Evolutionary conservation across 1,284 basidiomycete genomes (phyloP), one percentile per base, ranked within the genome.

Genomic region (Neonothopanus nambi): DNA sequence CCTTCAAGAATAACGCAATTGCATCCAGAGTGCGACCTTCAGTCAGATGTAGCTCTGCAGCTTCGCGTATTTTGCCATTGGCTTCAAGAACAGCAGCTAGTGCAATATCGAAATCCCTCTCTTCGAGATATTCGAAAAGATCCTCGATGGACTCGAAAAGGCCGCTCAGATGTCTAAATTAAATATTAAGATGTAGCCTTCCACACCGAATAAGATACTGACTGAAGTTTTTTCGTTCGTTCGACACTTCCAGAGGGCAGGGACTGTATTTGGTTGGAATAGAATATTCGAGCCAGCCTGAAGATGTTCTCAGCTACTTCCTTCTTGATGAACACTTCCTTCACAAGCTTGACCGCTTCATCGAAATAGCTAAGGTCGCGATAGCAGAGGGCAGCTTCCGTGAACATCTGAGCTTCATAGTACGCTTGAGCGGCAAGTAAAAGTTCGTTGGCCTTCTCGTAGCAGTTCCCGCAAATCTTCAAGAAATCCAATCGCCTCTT

Each of bases 81-180:
- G 70, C 63, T 44, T 77, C 72, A n/a, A 87, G 70, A 7, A 87
- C 62, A 0, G 65, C 63, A 0, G 78, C 79, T n/a, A 71, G 76
- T 11, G 79, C 77, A 13, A 76, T 59, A 53, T 83, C 78, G 5
- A 89, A 70, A 20, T 76, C 78, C 45, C 74, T 77, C 12, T 81
- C 76, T 52, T 84, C 78, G 42, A 84, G 73, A 55, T 83, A 89
- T 39, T 81, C 76, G 7, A 86, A 56, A 15, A 76, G 72, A 11
- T 85, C 80, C 20, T 87, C 79, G 0, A 71, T 63, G 1, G 75
- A 70, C 0, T 67, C 57, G 60, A 89, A 89, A 0, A 89, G 65
- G 3, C 60, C 59, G 15, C 63, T 64, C 7, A 79, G 73, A 68
- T 79, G 73, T 58, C 86, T 82, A 57, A 5, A 53, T 46, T 42